A percentile compares a stretch with the other conserved stretches of the same genome.
Evolutionary conservation across 108 stramenopile genomes (phyloP).

Genomic region (Aurantiochytrium sp.): DNA sequence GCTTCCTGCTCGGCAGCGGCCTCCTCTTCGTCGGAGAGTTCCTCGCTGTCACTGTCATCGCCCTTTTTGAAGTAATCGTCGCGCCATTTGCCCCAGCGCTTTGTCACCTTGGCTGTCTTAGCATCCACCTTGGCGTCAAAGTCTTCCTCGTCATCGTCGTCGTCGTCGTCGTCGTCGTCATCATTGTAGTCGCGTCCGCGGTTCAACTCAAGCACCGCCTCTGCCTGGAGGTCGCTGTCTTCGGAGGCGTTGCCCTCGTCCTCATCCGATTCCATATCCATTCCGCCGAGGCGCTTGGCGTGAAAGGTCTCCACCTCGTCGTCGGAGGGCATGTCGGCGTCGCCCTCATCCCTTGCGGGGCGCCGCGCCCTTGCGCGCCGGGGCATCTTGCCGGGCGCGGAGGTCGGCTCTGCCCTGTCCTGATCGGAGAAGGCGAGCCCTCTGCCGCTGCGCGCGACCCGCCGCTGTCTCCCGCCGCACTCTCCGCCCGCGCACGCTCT

Average conservation of each 20-base stretch:
- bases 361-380: not conserved
- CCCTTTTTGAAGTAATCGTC: not conserved
- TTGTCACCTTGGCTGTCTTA: not conserved
- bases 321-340: not conserved
- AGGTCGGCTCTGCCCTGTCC: too few relatives aligned
- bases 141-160: conserved; percentile 35
- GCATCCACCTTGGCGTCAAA: conserved; percentile 24
- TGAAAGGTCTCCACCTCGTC: not conserved
- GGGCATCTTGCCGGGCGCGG: not conserved
- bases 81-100: not conserved
- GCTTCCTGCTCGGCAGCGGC: not conserved
- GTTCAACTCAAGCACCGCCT: conserved; percentile 37
- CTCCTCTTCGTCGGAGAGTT: conserved; percentile 5
- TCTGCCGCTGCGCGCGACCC: too few relatives aligned
- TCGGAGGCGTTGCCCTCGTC: conserved; percentile 23
- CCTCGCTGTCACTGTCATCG: not conserved
- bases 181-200: conserved; percentile 18
- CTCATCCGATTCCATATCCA: not conserved
- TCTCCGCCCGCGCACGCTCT: too few relatives aligned
- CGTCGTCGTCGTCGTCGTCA: conserved; percentile 27
- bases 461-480: too few relatives aligned
- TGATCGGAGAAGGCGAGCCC: too few relatives aligned
- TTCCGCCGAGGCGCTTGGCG: not conserved
- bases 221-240: conserved; percentile 35
- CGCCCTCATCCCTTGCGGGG: not conserved